Conservation (phyloP, 345 rosid species). For the Sonneratia caseolaris region DNA sequence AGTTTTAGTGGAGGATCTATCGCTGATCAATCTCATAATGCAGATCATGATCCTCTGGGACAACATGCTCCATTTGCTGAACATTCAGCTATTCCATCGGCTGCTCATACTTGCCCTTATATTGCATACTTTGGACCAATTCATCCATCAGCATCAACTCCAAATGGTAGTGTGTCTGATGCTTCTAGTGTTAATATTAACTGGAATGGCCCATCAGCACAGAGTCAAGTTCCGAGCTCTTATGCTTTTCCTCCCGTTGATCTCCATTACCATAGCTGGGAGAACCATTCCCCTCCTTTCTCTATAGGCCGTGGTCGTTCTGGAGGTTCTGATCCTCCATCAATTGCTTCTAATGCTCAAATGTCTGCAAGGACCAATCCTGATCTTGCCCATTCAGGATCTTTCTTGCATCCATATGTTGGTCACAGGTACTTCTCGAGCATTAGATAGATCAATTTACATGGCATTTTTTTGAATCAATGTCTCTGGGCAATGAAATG, state of each 20-base stretch:
- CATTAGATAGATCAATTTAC: background rate
- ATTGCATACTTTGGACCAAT: constrained; percentile 78
- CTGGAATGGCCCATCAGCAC: constrained; percentile 59
- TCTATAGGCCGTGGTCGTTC: constrained; percentile 47
- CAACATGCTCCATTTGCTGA: constrained; percentile 66
- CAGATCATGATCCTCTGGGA: constrained; percentile 75
- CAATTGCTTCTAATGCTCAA: constrained; percentile 39
- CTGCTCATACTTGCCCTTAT: constrained; percentile 86
- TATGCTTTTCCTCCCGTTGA: constrained; percentile 69
- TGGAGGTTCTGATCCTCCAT: constrained; percentile 45
- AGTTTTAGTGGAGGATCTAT: constrained; percentile 2
- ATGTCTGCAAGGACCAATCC: constrained; percentile 54
- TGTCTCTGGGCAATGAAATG: background rate
- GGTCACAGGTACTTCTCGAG: constrained; percentile 40
- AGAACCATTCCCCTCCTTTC: constrained; percentile 43
- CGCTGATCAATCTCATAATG: constrained; percentile 18
- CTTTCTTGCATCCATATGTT: constrained; percentile 64
- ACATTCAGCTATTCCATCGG: constrained; percentile 55
- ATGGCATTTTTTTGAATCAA: background rate
- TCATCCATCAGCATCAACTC: constrained; percentile 67
- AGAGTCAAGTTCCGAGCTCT: constrained; percentile 60
- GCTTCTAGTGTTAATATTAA: constrained; percentile 56
- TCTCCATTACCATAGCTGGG: constrained; percentile 67
- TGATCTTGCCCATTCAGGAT: constrained; percentile 57
- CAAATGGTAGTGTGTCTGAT: constrained; percentile 57